Conservation (phyloP, 208 protist species). For the Angomonas ambiguus region DNA sequence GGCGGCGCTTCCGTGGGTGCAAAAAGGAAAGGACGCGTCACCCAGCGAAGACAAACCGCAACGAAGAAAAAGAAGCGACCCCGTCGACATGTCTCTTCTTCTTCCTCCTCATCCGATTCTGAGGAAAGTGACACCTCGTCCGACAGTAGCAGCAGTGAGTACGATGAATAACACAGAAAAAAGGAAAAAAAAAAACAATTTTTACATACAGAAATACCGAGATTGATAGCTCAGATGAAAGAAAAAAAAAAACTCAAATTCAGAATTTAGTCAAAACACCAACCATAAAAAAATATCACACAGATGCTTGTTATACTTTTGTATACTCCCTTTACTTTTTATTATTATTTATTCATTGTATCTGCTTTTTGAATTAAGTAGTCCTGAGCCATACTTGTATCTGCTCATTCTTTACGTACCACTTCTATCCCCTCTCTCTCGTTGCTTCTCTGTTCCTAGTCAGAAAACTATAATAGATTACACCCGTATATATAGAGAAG, state of each 20-base stretch:
- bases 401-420: too few relatives aligned
- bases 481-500: background rate
- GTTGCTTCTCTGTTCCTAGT: background rate
- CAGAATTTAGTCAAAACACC: background rate
- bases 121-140: background rate
- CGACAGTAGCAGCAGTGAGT: slow-evolving; percentile 6
- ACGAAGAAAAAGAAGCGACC: background rate
- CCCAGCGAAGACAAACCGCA: background rate
- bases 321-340: background rate
- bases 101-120: background rate
- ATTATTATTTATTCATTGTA: too few relatives aligned
- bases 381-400: too few relatives aligned
- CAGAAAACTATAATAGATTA: background rate
- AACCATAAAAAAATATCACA: background rate
- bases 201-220: too few relatives aligned
- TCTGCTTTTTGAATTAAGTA: too few relatives aligned
- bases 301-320: slow-evolving; percentile 4
- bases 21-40: background rate
- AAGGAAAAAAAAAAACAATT: background rate
- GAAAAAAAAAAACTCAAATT: slow-evolving; percentile 5
- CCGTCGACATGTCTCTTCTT: background rate
- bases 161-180: slow-evolving; percentile 8
- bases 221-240: background rate
- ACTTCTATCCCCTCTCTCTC: slow-evolving; percentile 1
- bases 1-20: background rate